A percentile compares a stretch with the other conserved stretches of the same genome.
Conservation (phyloP, 1,284 basidiomycete genomes). For the Tylopilus sp. region DNA sequence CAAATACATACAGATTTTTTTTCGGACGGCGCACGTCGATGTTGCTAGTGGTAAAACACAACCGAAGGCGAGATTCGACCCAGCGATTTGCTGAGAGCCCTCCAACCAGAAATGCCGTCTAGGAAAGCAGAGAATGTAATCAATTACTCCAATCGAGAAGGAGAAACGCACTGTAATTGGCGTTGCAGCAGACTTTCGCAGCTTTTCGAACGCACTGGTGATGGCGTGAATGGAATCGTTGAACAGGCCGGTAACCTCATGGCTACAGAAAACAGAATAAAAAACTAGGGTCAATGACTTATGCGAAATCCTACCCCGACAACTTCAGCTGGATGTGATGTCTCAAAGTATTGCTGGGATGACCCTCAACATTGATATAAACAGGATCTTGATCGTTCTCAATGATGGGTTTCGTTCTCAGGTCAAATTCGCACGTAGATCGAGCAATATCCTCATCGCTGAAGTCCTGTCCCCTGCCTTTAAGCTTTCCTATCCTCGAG, state of each 20-base stretch:
- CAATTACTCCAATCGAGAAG: too few relatives aligned
- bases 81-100: too few relatives aligned
- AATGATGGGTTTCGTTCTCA: constrained; percentile 6
- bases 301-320: not conserved
- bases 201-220: not conserved
- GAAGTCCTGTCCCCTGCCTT: constrained; percentile 24
- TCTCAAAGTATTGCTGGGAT: not conserved
- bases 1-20: not conserved
- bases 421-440: constrained; percentile 12
- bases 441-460: constrained; percentile 15
- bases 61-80: too few relatives aligned
- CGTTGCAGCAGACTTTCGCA: not conserved
- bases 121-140: too few relatives aligned
- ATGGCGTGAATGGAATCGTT: not conserved
- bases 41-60: not conserved
- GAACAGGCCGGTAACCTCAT: not conserved
- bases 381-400: constrained; percentile 7
- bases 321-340: constrained; percentile 6
- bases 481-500: not conserved
- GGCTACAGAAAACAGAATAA: not conserved
- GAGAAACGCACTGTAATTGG: not conserved
- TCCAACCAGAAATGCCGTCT: too few relatives aligned
- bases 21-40: not conserved
- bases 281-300: too few relatives aligned
- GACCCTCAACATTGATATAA: constrained; percentile 9